Conservation (phyloP, 2,329 filamentous ascomycete genomes). For the Thelonectria rubi region DNA sequence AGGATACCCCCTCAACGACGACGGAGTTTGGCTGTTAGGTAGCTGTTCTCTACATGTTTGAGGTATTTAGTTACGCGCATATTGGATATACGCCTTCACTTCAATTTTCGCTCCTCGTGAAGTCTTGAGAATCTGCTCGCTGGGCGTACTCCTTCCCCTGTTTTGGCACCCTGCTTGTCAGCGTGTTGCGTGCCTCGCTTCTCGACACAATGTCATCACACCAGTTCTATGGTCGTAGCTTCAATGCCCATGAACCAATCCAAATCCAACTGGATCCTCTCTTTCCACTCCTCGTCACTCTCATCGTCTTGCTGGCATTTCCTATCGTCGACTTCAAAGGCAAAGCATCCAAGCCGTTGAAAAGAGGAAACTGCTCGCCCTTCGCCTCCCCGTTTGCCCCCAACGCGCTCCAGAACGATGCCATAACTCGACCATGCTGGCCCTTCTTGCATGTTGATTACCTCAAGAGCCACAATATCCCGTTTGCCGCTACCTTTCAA, state of each 20-base stretch:
- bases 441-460: constrained; percentile 8
- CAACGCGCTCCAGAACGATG: not conserved
- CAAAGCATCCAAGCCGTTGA: not conserved
- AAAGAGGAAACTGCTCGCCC: not conserved
- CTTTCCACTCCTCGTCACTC: not conserved
- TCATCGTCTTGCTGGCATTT: constrained; percentile 6
- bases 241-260: constrained; percentile 2
- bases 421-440: constrained; percentile 7
- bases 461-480: constrained; percentile 1
- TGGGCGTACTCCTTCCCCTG: no score
- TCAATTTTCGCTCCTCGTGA: no score
- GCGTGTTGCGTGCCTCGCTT: no score
- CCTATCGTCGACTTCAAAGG: not conserved
- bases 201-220: no score
- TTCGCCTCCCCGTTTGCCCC: not conserved
- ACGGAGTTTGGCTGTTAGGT: not conserved
- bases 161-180: no score
- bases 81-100: constrained; percentile 14
- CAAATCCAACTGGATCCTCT: not conserved
- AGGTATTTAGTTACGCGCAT: constrained; percentile 21
- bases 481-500: not conserved
- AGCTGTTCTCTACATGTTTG: not conserved
- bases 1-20: constrained; percentile 33
- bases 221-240: not conserved
- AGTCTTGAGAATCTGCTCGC: no score